These are phyloP conservation scores for Eragrostis tef DNA, from an alignment of 202 grass and related monocot species.

Conservation along the genomic window DNA sequence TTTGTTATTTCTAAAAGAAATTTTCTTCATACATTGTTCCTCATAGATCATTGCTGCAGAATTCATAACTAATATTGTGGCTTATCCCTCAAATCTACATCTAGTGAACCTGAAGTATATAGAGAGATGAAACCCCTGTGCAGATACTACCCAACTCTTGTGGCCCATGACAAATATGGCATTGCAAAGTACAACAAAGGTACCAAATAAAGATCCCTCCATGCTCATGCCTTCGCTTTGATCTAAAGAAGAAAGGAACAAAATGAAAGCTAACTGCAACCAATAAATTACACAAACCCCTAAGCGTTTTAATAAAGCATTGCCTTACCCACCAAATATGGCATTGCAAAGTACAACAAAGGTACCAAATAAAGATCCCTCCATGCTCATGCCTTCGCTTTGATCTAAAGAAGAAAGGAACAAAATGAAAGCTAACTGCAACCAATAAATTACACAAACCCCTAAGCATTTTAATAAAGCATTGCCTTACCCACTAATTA, in stretches of 20 bases:
- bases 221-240: conserved; percentile 53
- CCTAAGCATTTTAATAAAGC: conserved; percentile 42
- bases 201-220: conserved; percentile 54
- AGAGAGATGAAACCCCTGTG: not conserved
- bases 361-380: conserved; percentile 53
- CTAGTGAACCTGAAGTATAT: not conserved
- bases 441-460: conserved; percentile 35
- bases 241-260: conserved; percentile 46
- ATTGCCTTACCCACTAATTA: conserved; percentile 30
- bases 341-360: conserved; percentile 66
- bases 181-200: conserved; percentile 66
- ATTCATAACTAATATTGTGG: too few relatives aligned
- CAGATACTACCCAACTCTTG: conserved; percentile 39
- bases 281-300: conserved; percentile 34
- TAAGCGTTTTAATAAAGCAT: conserved; percentile 43
- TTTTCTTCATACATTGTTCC: not conserved
- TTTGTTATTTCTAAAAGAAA: not conserved
- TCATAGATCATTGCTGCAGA: not conserved
- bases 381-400: conserved; percentile 53
- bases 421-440: conserved; percentile 50
- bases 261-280: conserved; percentile 48
- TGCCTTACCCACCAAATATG: conserved; percentile 28
- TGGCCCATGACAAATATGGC: conserved; percentile 54
- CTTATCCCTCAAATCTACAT: not conserved
- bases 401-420: conserved; percentile 44